Evolutionary conservation across 352 stramenopile genomes (phyloP).

Genomic region (Halophytophthora batemanensis): DNA sequence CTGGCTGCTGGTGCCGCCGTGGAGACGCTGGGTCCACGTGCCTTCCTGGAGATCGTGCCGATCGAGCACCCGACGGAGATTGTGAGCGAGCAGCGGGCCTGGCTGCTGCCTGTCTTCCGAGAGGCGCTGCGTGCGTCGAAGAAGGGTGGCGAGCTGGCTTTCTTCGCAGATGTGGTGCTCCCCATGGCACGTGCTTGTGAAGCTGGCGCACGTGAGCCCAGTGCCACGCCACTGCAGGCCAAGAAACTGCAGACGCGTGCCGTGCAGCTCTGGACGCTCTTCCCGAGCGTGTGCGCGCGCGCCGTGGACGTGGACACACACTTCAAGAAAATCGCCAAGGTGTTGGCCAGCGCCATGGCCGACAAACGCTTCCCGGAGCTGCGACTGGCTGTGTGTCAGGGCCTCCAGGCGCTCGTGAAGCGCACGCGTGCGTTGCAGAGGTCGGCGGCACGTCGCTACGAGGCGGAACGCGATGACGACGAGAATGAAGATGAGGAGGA

Average conservation of each 20-base stretch:
- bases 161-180: constrained; percentile 70
- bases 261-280: constrained; percentile 81
- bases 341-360: constrained; percentile 82
- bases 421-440: constrained; percentile 48
- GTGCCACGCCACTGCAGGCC: constrained; percentile 54
- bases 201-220: constrained; percentile 57
- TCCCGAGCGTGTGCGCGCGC: constrained; percentile 75
- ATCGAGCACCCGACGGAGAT: constrained; percentile 70
- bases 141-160: constrained; percentile 60
- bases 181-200: constrained; percentile 74
- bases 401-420: constrained; percentile 80
- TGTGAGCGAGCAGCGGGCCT: constrained; percentile 70
- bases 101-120: constrained; percentile 80
- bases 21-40: constrained; percentile 55
- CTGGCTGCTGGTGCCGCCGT: constrained; percentile 64
- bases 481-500: constrained; percentile 32
- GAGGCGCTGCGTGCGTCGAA: constrained; percentile 43
- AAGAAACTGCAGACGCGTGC: constrained; percentile 79
- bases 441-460: constrained; percentile 33
- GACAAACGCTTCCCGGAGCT: constrained; percentile 86
- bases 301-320: constrained; percentile 70
- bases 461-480: constrained; percentile 34
- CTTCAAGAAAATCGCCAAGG: constrained; percentile 87
- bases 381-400: constrained; percentile 80
- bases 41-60: constrained; percentile 73